Conservation (phyloP, 1,284 basidiomycete species). For the Sanghuangporus baumii region DNA sequence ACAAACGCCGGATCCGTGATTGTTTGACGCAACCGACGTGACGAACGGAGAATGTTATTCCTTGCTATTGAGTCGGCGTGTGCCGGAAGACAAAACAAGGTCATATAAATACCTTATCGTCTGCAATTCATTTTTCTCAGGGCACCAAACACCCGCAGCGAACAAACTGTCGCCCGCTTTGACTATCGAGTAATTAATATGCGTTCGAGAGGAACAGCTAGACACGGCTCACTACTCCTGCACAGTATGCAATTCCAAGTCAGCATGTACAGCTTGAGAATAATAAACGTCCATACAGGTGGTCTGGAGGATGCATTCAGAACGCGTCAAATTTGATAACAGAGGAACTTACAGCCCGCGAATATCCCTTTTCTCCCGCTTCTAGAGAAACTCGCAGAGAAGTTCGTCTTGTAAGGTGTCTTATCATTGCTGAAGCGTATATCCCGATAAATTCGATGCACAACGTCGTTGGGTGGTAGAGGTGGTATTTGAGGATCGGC, state of each 20-base stretch:
- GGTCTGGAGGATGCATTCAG: constrained; percentile 30
- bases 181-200: constrained; percentile 37
- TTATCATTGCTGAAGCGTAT: constrained; percentile 91
- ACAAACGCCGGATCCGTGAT: constrained; percentile 67
- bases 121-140: constrained; percentile 72
- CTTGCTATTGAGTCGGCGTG: constrained; percentile 36
- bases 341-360: constrained; percentile 55
- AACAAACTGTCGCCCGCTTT: constrained; percentile 67
- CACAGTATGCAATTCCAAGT: neutral
- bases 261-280: neutral
- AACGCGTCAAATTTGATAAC: neutral
- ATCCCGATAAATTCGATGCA: constrained; percentile 81
- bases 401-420: constrained; percentile 84
- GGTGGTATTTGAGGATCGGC: constrained; percentile 78
- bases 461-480: constrained; percentile 81
- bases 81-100: neutral
- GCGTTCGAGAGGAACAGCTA: neutral
- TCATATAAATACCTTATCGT: constrained; percentile 51
- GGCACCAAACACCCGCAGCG: constrained; percentile 82
- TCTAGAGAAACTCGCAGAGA: constrained; percentile 75
- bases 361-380: constrained; percentile 78
- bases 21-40: constrained; percentile 57
- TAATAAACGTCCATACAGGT: constrained; percentile 26
- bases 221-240: neutral
- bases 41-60: constrained; percentile 57